Conservation (phyloP, 1,284 basidiomycete genomes). For the Clitocybe nebularis region DNA sequence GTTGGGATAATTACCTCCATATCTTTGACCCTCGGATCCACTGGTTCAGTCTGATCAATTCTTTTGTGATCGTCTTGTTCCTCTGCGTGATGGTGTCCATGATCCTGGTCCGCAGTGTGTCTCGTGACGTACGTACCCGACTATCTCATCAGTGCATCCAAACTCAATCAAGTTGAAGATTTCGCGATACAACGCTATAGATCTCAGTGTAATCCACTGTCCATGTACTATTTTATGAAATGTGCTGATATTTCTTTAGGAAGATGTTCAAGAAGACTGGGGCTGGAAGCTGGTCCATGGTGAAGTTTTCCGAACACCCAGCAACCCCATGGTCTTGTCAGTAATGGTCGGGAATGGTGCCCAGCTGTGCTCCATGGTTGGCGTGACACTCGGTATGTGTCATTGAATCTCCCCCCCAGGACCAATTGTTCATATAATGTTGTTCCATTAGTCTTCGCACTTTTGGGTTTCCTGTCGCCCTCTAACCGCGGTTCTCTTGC, state of each 20-base stretch:
- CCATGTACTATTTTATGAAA: not conserved
- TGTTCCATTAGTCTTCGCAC: constrained; percentile 72
- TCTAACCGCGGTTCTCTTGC: constrained; percentile 94
- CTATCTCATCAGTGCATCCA: not conserved
- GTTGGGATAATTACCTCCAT: constrained; percentile 95
- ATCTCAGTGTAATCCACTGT: constrained; percentile 66
- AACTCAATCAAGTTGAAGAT: constrained; percentile 54
- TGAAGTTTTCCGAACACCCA: constrained; percentile 90
- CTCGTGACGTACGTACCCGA: constrained; percentile 71
- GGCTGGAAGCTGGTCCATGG: constrained; percentile 98
- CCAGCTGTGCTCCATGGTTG: constrained; percentile 87
- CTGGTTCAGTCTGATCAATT: constrained; percentile 94
- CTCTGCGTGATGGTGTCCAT: constrained; percentile 92
- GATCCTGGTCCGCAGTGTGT: constrained; percentile 84
- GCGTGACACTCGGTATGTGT: constrained; percentile 74
- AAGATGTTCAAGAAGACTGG: constrained; percentile 97
- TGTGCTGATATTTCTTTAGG: constrained; percentile 39
- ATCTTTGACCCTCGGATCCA: constrained; percentile 81
- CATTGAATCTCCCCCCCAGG: constrained; percentile 2
- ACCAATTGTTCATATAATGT: not conserved
- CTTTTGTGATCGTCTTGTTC: constrained; percentile 87
- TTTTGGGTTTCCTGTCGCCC: constrained; percentile 96
- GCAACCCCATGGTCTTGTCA: constrained; percentile 75
- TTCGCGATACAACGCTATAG: constrained; percentile 93
- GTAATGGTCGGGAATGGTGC: constrained; percentile 89